Evolutionary conservation across 768 basidiomycete species (phyloP), one percentile per base, ranked within the genome.

Genomic region (Termitomyces sp.): DNA sequence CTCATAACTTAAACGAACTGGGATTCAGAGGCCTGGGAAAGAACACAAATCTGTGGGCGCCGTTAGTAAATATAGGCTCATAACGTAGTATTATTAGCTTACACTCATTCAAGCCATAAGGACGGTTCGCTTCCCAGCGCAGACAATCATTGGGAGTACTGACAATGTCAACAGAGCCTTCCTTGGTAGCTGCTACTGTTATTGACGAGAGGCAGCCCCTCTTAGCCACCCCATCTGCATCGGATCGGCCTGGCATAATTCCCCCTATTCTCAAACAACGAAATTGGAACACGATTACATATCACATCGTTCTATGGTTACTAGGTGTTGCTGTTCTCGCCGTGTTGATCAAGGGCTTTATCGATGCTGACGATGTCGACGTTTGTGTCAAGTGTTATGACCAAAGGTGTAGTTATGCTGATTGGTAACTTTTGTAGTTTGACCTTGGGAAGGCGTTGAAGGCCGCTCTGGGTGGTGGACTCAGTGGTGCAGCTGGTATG

Each of bases 391-490:
- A n/a, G 5, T n/a, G 5, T 20, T 16, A 22, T 11, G 45, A 4
- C 18, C 11, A 31, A 11, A n/a, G n/a, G 38, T 23, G 36, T 27
- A 25, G 33, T 48, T 13, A 43, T 41, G 32, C 20, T 27, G 22
- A 43, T n/a, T 31, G 9, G 38, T 38, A 16, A 46, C 15, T 42
- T n/a, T 20, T 18, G 50, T 35, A 96, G 85, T 96, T 98, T 59
- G 94, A 98, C 68, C 72, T 90, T 11, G 71, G 73, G 31, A 80
- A 81, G 27, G 91, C 95, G 0, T 71, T 97, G 60, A 89, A 82
- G 74, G 82, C 77, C 42, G 96, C 95, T 3, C 77, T 91, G 0
- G 95, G 96, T 7, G 95, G 96, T 22, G 95, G 94, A 4, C 70
- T 95, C 46, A 93, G 89, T 60, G 95, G 94, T 44, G 91, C 93